Conservation (phyloP, 495 filamentous ascomycete genomes). For the Rhizodiscina lignyota region DNA sequence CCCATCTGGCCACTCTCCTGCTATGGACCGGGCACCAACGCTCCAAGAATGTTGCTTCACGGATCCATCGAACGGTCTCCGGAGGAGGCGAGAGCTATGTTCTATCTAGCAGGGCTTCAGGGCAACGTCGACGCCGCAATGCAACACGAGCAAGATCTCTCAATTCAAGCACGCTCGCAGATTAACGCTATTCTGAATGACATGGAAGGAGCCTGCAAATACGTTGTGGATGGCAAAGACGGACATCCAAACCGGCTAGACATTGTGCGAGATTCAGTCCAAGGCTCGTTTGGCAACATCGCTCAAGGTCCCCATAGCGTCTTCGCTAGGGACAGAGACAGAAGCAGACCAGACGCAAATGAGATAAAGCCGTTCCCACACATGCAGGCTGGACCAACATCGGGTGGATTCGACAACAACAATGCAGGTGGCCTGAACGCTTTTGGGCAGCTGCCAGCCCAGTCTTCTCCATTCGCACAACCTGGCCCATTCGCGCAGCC, state of each 20-base stretch:
- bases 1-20: constrained; percentile 74
- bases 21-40: constrained; percentile 56
- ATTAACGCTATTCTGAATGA: constrained; percentile 47
- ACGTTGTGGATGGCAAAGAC: constrained; percentile 47
- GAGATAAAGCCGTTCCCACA: constrained; percentile 5
- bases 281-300: too few species aligned
- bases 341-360: constrained; percentile 8
- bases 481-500: too few species aligned
- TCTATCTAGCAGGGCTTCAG: constrained; percentile 38
- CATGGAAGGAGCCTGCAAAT: constrained; percentile 54
- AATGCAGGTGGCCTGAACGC: too few species aligned
- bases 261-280: too few species aligned
- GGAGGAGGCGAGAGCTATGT: constrained; percentile 61
- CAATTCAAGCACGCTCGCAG: too few species aligned
- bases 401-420: constrained; percentile 4
- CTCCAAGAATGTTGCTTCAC: constrained; percentile 65
- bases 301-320: too few species aligned
- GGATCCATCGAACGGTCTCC: constrained; percentile 69
- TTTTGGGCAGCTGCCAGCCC: too few species aligned
- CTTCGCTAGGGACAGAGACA: constrained; percentile 12
- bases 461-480: too few species aligned
- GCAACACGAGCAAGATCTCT: constrained; percentile 54
- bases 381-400: constrained; percentile 10
- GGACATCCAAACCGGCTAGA: constrained; percentile 72
- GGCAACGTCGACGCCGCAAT: constrained; percentile 48